A percentile compares a stretch with the other conserved stretches of the same genome.
Conservation (phyloP, 345 rosid genomes). For the Carallia pectinifolia region DNA sequence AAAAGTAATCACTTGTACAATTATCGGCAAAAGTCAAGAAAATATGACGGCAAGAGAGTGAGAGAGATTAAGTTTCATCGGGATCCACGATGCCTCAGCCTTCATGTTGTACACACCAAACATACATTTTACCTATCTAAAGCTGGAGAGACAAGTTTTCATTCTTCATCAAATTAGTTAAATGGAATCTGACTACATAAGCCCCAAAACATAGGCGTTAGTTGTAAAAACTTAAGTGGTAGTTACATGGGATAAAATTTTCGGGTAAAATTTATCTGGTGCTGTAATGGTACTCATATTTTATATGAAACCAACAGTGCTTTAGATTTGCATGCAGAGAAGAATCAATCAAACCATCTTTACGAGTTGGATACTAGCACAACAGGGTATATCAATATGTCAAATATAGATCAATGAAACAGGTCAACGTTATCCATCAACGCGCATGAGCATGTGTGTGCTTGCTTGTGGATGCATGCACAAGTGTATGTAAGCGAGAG, state of each 20-base stretch:
- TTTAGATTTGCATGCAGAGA: neutral
- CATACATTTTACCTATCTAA: too few relatives aligned
- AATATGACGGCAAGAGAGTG: neutral
- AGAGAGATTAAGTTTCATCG: neutral
- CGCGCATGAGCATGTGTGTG: neutral
- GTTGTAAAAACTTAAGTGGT: too few relatives aligned
- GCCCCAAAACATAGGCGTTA: too few relatives aligned
- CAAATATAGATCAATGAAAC: neutral
- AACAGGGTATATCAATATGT: neutral
- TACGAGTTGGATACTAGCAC: neutral
- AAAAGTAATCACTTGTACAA: neutral
- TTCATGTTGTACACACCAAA: too few relatives aligned
- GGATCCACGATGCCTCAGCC: neutral
- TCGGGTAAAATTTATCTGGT: too few relatives aligned
- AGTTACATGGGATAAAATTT: too few relatives aligned
- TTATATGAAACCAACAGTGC: too few relatives aligned
- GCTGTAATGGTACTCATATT: too few relatives aligned
- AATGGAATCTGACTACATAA: too few relatives aligned
- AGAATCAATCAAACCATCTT: neutral
- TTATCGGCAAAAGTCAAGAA: neutral
- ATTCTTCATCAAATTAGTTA: too few relatives aligned
- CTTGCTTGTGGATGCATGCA: neutral
- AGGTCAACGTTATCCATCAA: too few relatives aligned
- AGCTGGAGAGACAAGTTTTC: too few relatives aligned
- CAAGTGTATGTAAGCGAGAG: neutral